phyloP scores from a whole-genome alignment of 2,329 filamentous ascomycete species.

The Phyllosticta ampelicida region DNA sequence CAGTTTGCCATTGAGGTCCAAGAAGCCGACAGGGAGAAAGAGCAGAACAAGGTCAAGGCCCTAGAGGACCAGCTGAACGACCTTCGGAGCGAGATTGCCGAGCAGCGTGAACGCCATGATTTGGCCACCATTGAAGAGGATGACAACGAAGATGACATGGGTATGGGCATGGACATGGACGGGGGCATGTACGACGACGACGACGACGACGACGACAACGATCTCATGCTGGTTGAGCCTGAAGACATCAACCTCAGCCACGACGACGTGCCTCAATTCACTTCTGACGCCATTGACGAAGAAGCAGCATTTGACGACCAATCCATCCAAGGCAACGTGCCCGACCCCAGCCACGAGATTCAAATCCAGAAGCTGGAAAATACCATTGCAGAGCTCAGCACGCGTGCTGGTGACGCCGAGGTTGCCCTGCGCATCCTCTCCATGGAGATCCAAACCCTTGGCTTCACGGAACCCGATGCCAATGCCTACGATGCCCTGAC shows the following conservation, averaged over 20 bases:
- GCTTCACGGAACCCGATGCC: slow-evolving; percentile 27
- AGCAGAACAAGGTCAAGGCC: slow-evolving; percentile 20
- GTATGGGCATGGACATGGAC: slow-evolving; percentile 10
- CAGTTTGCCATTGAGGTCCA: slow-evolving; percentile 30
- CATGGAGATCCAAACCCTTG: slow-evolving; percentile 34
- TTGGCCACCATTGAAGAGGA: slow-evolving; percentile 10
- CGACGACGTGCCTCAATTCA: slow-evolving; percentile 17
- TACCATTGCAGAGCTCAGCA: slow-evolving; percentile 29
- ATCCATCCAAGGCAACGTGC: slow-evolving; percentile 11
- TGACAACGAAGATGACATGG: slow-evolving; percentile 15
- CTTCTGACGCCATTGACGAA: background rate
- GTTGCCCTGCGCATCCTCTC: slow-evolving; percentile 31
- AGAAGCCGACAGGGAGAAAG: slow-evolving; percentile 24
- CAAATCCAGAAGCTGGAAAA: slow-evolving; percentile 27
- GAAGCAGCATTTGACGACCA: background rate
- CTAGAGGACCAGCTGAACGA: slow-evolving; percentile 21
- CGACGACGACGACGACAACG: slow-evolving; percentile 2
- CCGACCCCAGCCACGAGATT: slow-evolving; percentile 15
- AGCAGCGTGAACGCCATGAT: slow-evolving; percentile 17
- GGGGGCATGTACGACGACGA: slow-evolving; percentile 14
- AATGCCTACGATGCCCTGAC: slow-evolving; percentile 24
- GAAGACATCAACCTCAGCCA: slow-evolving; percentile 23
- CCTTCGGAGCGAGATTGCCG: slow-evolving; percentile 23
- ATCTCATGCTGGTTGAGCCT: slow-evolving; percentile 22
- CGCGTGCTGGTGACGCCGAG: slow-evolving; percentile 29